phyloP scores from a whole-genome alignment of 805 yeast species.

The Sungouiella blattae region DNA sequence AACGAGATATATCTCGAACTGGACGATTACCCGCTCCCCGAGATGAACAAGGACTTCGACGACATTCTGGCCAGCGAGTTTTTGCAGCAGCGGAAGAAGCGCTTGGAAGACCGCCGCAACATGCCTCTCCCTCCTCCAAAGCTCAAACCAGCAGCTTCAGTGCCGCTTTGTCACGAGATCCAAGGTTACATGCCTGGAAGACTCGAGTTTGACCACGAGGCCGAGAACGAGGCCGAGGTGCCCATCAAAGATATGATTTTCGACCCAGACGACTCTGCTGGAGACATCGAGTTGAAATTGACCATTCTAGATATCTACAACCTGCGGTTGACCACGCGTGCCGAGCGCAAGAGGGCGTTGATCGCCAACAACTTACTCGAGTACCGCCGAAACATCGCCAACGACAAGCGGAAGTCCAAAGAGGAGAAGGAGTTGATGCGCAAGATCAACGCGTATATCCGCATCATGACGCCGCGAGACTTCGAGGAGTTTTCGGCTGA shows the following conservation, averaged over 20 bases:
- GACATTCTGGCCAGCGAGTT: constrained; percentile 65
- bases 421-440: constrained; percentile 84
- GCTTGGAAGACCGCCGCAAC: constrained; percentile 71
- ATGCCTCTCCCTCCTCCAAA: constrained; percentile 79
- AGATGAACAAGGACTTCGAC: constrained; percentile 65
- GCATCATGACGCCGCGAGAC: constrained; percentile 77
- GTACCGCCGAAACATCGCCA: constrained; percentile 73
- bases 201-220: constrained; percentile 92
- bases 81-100: constrained; percentile 56
- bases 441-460: constrained; percentile 74
- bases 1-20: constrained; percentile 65
- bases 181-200: constrained; percentile 99
- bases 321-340: constrained; percentile 83
- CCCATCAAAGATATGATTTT: constrained; percentile 93
- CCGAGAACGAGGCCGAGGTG: constrained; percentile 94
- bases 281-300: constrained; percentile 86
- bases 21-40: constrained; percentile 82
- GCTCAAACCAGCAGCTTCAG: constrained; percentile 84
- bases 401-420: constrained; percentile 81
- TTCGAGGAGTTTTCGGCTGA: constrained; percentile 72
- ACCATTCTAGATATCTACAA: constrained; percentile 87
- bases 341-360: constrained; percentile 84
- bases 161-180: constrained; percentile 93
- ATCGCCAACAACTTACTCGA: constrained; percentile 77
- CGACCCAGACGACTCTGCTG: constrained; percentile 86